Percentiles rank a stretch among this genome's conserved stretches.
These are phyloP conservation scores for Climacium dendroides DNA, from an alignment of 225 moss, liverwort and hornwort genomes.

Conservation along the genomic window DNA sequence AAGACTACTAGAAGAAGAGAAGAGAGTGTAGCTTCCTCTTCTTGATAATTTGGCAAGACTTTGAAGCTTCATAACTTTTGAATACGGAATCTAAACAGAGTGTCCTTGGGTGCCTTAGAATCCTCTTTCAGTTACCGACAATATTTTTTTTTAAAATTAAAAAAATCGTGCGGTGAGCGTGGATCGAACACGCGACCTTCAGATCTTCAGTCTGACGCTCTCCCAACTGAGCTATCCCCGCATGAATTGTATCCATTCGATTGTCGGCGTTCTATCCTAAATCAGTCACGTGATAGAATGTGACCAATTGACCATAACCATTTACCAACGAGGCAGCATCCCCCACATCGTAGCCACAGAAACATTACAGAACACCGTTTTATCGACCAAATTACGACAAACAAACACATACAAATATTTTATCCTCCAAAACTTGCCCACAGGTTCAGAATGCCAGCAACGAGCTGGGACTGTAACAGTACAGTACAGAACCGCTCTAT, in stretches of 20 bases:
- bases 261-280: fast-evolving
- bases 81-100: background rate
- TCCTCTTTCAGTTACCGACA: background rate
- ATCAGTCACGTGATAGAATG: fast-evolving
- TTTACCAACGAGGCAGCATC: background rate
- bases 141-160: fast-evolving
- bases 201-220: background rate
- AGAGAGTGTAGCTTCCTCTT: background rate
- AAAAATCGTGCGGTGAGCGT: background rate
- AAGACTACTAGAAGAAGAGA: background rate
- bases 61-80: background rate
- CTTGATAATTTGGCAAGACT: background rate
- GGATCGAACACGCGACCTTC: background rate
- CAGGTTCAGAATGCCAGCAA: background rate
- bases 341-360: fast-evolving
- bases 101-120: background rate
- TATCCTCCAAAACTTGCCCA: background rate
- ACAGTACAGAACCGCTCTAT: background rate
- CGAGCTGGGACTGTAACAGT: background rate
- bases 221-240: background rate
- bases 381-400: background rate
- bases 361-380: too few relatives aligned
- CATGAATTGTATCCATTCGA: fast-evolving
- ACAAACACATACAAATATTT: background rate
- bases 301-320: too few relatives aligned